phyloP scores from a whole-genome alignment of 345 rosid genomes.

The Eucalyptus paniculata region DNA sequence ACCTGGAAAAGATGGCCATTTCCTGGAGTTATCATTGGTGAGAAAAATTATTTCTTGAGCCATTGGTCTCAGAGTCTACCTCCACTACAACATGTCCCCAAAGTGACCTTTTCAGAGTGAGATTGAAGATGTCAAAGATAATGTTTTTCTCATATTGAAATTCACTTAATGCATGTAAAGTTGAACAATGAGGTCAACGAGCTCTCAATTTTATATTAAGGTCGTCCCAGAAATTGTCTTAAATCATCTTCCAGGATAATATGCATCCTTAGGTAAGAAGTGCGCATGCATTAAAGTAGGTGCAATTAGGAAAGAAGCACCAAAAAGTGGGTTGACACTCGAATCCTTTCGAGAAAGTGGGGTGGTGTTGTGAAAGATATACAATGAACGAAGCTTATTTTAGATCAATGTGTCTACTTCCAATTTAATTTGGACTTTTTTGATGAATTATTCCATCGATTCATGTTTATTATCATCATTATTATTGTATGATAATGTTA shows the following conservation, averaged over 20 bases:
- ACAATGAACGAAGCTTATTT: not conserved
- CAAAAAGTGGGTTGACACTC: not conserved
- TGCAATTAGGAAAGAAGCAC: not conserved
- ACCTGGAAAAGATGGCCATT: not conserved
- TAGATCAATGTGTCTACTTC: not conserved
- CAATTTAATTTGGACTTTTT: not conserved
- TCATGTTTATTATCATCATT: rapidly evolving
- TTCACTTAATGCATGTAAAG: not conserved
- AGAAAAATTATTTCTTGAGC: not conserved
- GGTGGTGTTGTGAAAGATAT: not conserved
- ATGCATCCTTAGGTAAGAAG: not conserved
- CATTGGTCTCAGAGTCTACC: not conserved
- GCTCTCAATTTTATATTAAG: not conserved
- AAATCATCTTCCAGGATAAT: not conserved
- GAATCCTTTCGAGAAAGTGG: not conserved
- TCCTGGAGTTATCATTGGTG: not conserved
- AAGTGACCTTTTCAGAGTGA: not conserved
- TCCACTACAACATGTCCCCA: not conserved
- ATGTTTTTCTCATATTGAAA: not conserved
- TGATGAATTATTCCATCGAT: not conserved
- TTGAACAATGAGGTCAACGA: not conserved
- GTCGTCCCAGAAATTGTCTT: not conserved
- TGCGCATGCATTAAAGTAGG: not conserved
- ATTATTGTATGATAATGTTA: not conserved
- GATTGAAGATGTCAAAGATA: not conserved